Conservation (phyloP, 163 green algal species). For the Scenedesmus sp. region DNA sequence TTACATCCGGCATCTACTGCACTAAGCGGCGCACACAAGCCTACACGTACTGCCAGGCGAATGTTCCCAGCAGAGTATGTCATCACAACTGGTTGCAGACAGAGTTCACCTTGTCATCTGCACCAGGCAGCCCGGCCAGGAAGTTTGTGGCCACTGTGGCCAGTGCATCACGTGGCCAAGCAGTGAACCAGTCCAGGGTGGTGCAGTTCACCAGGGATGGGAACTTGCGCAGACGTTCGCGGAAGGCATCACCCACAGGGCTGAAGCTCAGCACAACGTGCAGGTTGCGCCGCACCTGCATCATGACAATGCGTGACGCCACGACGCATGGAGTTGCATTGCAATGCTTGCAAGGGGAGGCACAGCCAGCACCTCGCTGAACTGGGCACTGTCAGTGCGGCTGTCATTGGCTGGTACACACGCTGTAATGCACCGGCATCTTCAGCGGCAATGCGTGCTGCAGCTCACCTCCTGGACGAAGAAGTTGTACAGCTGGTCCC, state of each 20-base stretch:
- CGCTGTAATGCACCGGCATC: background rate
- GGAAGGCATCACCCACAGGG: constrained; percentile 80
- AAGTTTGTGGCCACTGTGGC: constrained; percentile 75
- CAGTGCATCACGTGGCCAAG: constrained; percentile 80
- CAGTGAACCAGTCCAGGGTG: constrained; percentile 87
- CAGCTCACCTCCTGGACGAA: constrained; percentile 76
- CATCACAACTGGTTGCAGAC: background rate
- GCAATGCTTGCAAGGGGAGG: no score
- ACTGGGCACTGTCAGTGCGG: background rate
- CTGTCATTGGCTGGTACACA: background rate
- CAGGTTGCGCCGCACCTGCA: constrained; percentile 77
- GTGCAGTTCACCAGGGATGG: constrained; percentile 86
- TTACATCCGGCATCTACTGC: no score
- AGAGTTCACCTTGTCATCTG: constrained; percentile 20
- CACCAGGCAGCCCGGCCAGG: constrained; percentile 66
- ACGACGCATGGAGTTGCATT: background rate
- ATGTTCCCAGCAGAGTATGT: no score
- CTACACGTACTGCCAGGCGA: no score
- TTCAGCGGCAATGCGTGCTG: background rate
- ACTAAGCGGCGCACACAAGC: no score
- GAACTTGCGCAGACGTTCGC: constrained; percentile 83
- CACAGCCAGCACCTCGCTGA: background rate
- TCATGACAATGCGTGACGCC: background rate
- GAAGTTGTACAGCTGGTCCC: constrained; percentile 80
- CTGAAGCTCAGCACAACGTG: constrained; percentile 84